Evolutionary conservation across 164 flowering plant species (phyloP).

Genomic region (Malania oleifera): DNA sequence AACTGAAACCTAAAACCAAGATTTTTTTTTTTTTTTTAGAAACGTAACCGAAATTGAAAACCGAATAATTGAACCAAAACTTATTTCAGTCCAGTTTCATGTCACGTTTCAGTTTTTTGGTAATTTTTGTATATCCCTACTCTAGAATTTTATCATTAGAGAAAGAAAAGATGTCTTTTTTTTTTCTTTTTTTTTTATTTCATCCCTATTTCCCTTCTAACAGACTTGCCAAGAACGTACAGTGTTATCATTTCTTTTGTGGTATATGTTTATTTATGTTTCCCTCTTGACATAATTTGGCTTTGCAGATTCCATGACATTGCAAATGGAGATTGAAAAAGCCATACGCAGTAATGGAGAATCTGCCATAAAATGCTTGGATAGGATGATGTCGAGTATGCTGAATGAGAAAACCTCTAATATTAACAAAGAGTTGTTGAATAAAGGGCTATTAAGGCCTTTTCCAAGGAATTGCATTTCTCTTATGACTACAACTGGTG

Average conservation of each 20-base stretch:
- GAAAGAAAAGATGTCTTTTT: neutral
- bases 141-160: too few species aligned
- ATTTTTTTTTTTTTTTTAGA: too few species aligned
- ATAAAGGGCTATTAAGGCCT: constrained; percentile 59
- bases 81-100: too few species aligned
- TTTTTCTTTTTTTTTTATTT: constrained; percentile 4
- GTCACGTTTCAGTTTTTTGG: too few species aligned
- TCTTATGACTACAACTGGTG: constrained; percentile 93
- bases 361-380: constrained; percentile 59
- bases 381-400: constrained; percentile 60
- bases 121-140: too few species aligned
- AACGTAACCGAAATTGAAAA: too few species aligned
- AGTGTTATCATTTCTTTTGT: too few species aligned
- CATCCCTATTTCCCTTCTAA: neutral
- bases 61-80: too few species aligned
- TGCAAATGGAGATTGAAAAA: constrained; percentile 65
- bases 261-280: neutral
- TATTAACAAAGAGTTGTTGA: constrained; percentile 47
- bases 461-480: constrained; percentile 80
- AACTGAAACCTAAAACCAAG: too few species aligned
- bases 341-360: constrained; percentile 62
- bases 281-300: neutral
- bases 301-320: constrained; percentile 40
- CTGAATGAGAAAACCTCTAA: constrained; percentile 40
- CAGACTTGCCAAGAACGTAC: too few species aligned